Evolutionary conservation across 139 green algal species (phyloP).

Genomic region (Desmodesmus armatus): DNA sequence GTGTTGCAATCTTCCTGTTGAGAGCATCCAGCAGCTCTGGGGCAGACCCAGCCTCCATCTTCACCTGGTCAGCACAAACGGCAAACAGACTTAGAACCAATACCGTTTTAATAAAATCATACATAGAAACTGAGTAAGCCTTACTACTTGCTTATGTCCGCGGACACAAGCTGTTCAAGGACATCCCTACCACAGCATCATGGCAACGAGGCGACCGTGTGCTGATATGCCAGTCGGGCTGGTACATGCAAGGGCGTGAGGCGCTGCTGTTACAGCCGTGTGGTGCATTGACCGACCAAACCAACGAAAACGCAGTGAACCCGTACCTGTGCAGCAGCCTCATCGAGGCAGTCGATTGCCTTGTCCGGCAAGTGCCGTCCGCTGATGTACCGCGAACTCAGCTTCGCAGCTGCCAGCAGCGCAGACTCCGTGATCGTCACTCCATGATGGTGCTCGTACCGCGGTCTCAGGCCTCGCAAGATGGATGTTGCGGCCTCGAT

Average conservation of each 20-base stretch:
- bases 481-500: conserved; percentile 95
- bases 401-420: conserved; percentile 91
- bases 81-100: no score
- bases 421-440: conserved; percentile 92
- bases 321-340: conserved; percentile 86
- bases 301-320: background rate
- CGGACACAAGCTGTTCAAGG: no score
- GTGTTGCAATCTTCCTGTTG: conserved; percentile 51
- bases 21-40: conserved; percentile 60
- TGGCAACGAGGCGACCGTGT: no score
- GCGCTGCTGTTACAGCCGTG: no score
- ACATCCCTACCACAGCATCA: no score
- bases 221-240: no score
- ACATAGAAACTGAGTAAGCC: no score
- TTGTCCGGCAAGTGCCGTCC: conserved; percentile 94
- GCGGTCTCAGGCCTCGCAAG: conserved; percentile 90
- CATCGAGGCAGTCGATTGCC: conserved; percentile 93
- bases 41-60: conserved; percentile 66
- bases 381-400: conserved; percentile 84
- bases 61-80: conserved; percentile 50
- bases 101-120: no score
- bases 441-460: conserved; percentile 88
- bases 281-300: background rate
- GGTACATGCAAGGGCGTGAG: no score
- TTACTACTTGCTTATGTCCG: no score